phyloP scores from a whole-genome alignment of 2,329 filamentous ascomycete genomes.

The Diaporthe sp. region DNA sequence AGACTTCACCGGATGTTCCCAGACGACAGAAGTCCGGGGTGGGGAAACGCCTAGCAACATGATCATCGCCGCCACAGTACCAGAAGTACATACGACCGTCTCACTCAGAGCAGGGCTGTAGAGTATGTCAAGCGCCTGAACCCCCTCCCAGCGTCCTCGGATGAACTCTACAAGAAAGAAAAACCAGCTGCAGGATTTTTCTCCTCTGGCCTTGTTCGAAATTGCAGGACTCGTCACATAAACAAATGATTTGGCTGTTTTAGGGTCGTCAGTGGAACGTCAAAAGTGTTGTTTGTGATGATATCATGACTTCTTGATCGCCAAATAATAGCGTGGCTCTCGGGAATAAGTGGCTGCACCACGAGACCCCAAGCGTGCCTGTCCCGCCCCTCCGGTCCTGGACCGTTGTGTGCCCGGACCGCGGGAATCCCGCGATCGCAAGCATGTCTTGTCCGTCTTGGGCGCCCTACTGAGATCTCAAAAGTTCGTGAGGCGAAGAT shows the following conservation, averaged over 20 bases:
- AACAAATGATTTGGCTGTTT: too few relatives aligned
- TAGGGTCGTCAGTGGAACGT: not conserved
- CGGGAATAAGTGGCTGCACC: not conserved
- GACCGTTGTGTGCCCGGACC: not conserved
- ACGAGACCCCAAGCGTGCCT: not conserved
- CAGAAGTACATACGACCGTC: not conserved
- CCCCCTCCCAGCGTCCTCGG: not conserved
- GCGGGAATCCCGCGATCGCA: not conserved
- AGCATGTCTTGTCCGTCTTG: not conserved
- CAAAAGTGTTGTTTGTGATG: constrained; percentile 18
- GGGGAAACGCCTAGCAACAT: not conserved
- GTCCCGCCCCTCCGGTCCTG: not conserved
- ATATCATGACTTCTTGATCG: constrained; percentile 31
- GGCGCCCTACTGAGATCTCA: constrained; percentile 4
- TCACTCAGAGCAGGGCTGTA: not conserved
- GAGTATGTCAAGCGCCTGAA: not conserved
- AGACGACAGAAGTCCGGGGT: not conserved
- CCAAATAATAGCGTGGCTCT: constrained; percentile 18
- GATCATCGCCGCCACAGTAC: not conserved
- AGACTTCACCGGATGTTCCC: constrained; percentile 1
- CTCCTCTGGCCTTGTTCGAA: too few relatives aligned
- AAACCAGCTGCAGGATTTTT: rapidly evolving
- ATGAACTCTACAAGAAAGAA: not conserved
- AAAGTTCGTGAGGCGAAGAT: not conserved
- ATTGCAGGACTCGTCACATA: not conserved